Conservation (phyloP, 2,329 filamentous ascomycete genomes). For the Penicillium vulpinum region DNA sequence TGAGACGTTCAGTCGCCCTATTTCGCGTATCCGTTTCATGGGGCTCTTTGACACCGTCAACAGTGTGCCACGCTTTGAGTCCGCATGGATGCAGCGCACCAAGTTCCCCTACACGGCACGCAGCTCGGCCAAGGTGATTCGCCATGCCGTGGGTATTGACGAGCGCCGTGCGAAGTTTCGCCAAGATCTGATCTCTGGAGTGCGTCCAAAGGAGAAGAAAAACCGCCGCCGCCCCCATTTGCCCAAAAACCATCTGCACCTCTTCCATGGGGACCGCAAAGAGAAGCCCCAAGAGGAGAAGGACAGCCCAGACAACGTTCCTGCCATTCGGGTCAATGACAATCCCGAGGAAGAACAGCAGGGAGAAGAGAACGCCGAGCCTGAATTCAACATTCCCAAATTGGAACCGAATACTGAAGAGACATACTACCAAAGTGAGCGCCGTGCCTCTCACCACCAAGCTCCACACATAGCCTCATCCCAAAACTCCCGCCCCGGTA, state of each 20-base stretch:
- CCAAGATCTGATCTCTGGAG: slow-evolving; percentile 56
- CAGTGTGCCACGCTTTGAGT: slow-evolving; percentile 75
- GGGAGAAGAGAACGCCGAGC: slow-evolving; percentile 2
- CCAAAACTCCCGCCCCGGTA: slow-evolving; percentile 11
- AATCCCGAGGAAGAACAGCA: slow-evolving; percentile 5
- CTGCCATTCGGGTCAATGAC: slow-evolving; percentile 36
- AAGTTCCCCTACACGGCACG: slow-evolving; percentile 66
- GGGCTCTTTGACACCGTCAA: slow-evolving; percentile 83
- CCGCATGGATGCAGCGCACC: slow-evolving; percentile 68
- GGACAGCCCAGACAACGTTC: slow-evolving; percentile 23
- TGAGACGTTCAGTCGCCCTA: slow-evolving; percentile 76
- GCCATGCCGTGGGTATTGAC: slow-evolving; percentile 60
- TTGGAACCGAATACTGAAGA: slow-evolving; percentile 22
- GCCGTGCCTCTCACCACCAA: slow-evolving; percentile 3
- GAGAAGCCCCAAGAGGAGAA: slow-evolving; percentile 11
- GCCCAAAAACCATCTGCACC: slow-evolving; percentile 24
- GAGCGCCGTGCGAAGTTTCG: slow-evolving; percentile 60
- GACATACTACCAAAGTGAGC: slow-evolving; percentile 33
- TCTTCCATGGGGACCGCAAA: slow-evolving; percentile 20
- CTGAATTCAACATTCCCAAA: slow-evolving; percentile 3
- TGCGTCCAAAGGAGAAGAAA: slow-evolving; percentile 23
- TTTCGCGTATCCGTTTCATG: slow-evolving; percentile 71
- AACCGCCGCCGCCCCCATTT: slow-evolving; percentile 23
- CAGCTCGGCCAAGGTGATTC: slow-evolving; percentile 56
- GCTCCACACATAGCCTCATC: slow-evolving; percentile 18